Percentiles rank a stretch among this genome's conserved stretches.
These are phyloP conservation scores for Myxozyma sirexii DNA, from an alignment of 805 yeast genomes.

Conservation along the genomic window DNA sequence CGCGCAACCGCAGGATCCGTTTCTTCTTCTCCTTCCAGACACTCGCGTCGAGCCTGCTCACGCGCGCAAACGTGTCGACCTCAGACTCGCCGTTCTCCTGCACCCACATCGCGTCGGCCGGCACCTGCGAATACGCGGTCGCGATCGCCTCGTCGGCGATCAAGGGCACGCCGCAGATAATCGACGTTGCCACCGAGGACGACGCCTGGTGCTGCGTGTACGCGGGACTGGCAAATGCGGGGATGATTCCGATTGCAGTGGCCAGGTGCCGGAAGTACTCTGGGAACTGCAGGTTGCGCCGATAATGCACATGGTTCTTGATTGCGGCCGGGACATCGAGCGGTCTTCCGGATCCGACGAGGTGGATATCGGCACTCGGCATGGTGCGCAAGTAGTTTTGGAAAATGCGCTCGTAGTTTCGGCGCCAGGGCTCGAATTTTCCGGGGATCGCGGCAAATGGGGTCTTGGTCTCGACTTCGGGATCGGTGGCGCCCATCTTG, in stretches of 20 bases:
- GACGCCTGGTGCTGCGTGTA: constrained; percentile 28
- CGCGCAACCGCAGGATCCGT: constrained; percentile 18
- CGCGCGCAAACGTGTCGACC: constrained; percentile 37
- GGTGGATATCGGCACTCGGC: constrained; percentile 21
- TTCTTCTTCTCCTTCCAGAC: constrained; percentile 35
- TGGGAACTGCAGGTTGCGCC: constrained; percentile 19
- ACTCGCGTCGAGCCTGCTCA: constrained; percentile 24
- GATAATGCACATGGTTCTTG: constrained; percentile 6
- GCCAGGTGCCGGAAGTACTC: constrained; percentile 25
- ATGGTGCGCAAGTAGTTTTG: constrained; percentile 8
- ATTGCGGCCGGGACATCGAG: constrained; percentile 17
- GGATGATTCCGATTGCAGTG: constrained; percentile 23
- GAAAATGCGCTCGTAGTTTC: constrained; percentile 28
- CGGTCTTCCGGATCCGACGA: constrained; percentile 28
- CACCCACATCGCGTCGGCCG: constrained; percentile 28
- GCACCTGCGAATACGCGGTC: constrained; percentile 27
- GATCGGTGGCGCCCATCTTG: constrained; percentile 1
- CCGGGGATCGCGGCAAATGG: constrained; percentile 34
- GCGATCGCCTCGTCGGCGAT: constrained; percentile 20
- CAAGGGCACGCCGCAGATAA: constrained; percentile 29
- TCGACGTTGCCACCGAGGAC: constrained; percentile 28
- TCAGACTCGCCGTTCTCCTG: constrained; percentile 26
- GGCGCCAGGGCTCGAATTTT: constrained; percentile 33
- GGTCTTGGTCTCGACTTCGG: background rate
- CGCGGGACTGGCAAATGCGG: constrained; percentile 25